phyloP scores from a whole-genome alignment of 1,284 basidiomycete genomes.

The Grifola frondosa region DNA sequence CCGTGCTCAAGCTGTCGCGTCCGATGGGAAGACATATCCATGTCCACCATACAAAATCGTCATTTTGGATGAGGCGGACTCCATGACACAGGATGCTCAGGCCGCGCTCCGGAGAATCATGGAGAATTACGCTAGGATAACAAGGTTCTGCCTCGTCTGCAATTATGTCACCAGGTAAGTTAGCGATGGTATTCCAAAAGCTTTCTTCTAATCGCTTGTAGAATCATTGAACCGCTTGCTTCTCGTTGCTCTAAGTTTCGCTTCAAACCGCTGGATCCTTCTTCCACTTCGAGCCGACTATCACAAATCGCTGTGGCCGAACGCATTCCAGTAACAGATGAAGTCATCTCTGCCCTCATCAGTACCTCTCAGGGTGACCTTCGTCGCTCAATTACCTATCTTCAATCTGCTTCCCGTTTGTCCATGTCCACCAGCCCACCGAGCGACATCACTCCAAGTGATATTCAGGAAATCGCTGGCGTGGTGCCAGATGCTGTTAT shows the following conservation, averaged over 20 bases:
- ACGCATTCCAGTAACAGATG: slow-evolving; percentile 46
- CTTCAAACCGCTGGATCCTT: slow-evolving; percentile 87
- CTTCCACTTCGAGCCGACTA: slow-evolving; percentile 77
- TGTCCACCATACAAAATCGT: slow-evolving; percentile 99
- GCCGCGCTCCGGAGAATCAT: slow-evolving; percentile 95
- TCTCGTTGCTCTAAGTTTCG: slow-evolving; percentile 99
- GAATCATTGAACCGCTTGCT: slow-evolving; percentile 97
- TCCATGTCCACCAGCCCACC: slow-evolving; percentile 70
- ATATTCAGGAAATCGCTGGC: slow-evolving; percentile 97
- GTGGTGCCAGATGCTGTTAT: slow-evolving; percentile 84
- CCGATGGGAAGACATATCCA: slow-evolving; percentile 86
- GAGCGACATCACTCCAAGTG: slow-evolving; percentile 66
- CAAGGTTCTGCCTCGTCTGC: slow-evolving; percentile 97
- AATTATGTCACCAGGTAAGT: slow-evolving; percentile 96
- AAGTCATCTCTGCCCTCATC: slow-evolving; percentile 74
- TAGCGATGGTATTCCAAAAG: no score
- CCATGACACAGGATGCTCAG: slow-evolving; percentile 99
- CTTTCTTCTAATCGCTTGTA: slow-evolving; percentile 33
- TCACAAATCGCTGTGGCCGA: slow-evolving; percentile 77
- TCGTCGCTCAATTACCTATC: slow-evolving; percentile 96
- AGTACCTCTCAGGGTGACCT: slow-evolving; percentile 88
- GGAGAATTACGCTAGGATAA: slow-evolving; percentile 97
- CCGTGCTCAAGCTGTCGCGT: slow-evolving; percentile 69
- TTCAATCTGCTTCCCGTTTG: slow-evolving; percentile 93
- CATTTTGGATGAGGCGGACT: slow-evolving; percentile 98